Base-by-base conservation (phyloP, 352 stramenopile species). In the Pythium dissotocum region DNA sequence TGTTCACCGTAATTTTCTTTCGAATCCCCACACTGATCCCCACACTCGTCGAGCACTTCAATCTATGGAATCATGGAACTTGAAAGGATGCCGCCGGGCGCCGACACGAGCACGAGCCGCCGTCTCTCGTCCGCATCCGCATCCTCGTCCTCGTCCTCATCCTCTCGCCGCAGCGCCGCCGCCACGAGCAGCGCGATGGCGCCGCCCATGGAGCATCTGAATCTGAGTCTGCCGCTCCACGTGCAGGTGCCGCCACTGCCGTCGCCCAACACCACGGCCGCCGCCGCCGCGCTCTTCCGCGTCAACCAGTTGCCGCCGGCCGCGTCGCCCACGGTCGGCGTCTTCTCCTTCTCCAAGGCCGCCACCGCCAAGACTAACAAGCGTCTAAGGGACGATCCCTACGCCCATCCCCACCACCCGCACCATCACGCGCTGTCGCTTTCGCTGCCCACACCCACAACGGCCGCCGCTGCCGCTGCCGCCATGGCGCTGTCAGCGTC, bases 261-360 rank as follows among this genome's bases (percentile, higher is more conserved):
- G 51, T 67, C 61, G 48, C 61, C 49, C 48, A 54, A 36, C 52
- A 64, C 68, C 10, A 63, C 68, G 14, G 61, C 56, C 21, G 66
- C 66, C 40, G 63, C 65, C 14, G 26, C 59, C 26, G 53, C 58
- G 40, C 58, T 71, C 44, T 75, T 75, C 61, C 70, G 62, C 56
- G 66, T 65, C 4, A 67, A 58, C 56, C 24, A 57, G 36, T 24
- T 63, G 1, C 53, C 44, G 30, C n/a, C 42, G 24, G 13, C 61
- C 38, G 28, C 35, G 24, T 52, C 54, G 54, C 57, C 57, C 16
- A 63, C 57, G 40, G 52, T 40, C 52, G 57, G 26, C 13, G 5
- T 21, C 36, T 38, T 55, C 38, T 14, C 18, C 14, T 63, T 63
- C n/a, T n/a, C n/a, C n/a, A n/a, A n/a, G n/a, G n/a, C n/a, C n/a